Base-by-base conservation (phyloP, 2,329 filamentous ascomycete species). In the Colletotrichum gigasporum region DNA sequence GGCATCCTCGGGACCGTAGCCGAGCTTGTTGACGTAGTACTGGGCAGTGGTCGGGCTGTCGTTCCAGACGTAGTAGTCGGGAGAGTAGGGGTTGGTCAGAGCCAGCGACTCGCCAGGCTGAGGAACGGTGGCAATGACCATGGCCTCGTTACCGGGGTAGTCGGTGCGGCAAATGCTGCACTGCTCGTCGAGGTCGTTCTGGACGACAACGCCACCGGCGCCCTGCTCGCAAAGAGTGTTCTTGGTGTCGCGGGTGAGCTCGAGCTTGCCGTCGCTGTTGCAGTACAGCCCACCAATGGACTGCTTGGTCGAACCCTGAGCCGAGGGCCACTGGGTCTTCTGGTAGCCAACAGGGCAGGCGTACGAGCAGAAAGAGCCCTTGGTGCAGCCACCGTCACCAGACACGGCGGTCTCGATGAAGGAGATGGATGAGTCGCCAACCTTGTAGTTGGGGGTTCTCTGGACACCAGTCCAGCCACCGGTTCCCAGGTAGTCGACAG, bases 1-100 rank as follows among this genome's bases (percentile, higher is more conserved):
- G 52, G 87, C 92, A 11, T 94, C 79, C 69, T 88, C 76, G 63
- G 88, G 80, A 16, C 79, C 71, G 55, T 91, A 82, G 65, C 93
- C 94, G 71, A 87, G 85, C 72, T 91, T 91, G 87, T 98, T 98
- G 80, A 98, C 87, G 76, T 99, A 99, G 86, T 97, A 98, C 81
- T 98, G 96, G 44, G 94, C 94, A 48, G 93, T 94, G 54, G 96
- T 98, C 52, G 81, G 71, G 76, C 86, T 85, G 71, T 87, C 87
- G 72, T 92, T 70, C 92, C 93, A 97, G 66, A 83, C 79, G 83
- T 94, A 98, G 83, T 95, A 97, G 52, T 81, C 83, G 50, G 76
- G 75, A 65, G 90, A 88, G 69, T 91, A 80, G 47, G 95, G 91
- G 83, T 93, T 95, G 74, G 92, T 93, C 69, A 99, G 80, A 34